These are phyloP conservation scores for Calycina herbarum DNA, from an alignment of 2,329 filamentous ascomycete genomes.

Conservation along the genomic window DNA sequence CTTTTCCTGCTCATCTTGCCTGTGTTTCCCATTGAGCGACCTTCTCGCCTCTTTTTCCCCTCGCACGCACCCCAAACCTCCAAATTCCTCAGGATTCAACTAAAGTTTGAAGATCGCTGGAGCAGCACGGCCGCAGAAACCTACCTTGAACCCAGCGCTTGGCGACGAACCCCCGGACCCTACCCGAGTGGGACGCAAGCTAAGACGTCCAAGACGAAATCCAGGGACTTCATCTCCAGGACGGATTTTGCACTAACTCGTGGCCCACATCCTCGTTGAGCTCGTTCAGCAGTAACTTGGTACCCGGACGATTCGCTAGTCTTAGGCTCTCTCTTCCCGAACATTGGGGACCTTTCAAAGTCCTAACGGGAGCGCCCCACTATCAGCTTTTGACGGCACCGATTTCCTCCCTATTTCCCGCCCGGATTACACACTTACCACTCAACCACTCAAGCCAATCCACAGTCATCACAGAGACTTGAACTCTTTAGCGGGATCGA, in stretches of 20 bases:
- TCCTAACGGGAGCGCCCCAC: background rate
- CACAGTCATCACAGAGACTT: background rate
- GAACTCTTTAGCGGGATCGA: background rate
- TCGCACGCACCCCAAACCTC: slow-evolving; percentile 12
- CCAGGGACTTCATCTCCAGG: too few species aligned
- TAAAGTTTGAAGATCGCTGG: slow-evolving; percentile 21
- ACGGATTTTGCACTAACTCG: too few species aligned
- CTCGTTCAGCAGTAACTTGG: slow-evolving; percentile 1
- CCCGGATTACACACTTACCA: background rate
- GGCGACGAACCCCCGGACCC: background rate
- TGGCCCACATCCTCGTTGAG: background rate
- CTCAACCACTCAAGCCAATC: background rate
- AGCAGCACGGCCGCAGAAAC: background rate
- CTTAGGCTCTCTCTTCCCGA: background rate
- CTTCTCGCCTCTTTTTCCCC: background rate
- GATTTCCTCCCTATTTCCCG: background rate
- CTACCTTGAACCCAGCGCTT: background rate
- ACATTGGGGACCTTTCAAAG: slow-evolving; percentile 2
- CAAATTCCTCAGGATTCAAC: slow-evolving; percentile 20
- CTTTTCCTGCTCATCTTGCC: background rate
- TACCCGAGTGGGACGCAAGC: background rate
- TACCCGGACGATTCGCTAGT: background rate
- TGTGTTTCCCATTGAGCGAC: background rate
- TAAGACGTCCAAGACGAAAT: too few species aligned
- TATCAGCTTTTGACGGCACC: slow-evolving; percentile 4